phyloP scores from a whole-genome alignment of 2,329 filamentous ascomycete genomes.

The Ascosphaera apis region DNA sequence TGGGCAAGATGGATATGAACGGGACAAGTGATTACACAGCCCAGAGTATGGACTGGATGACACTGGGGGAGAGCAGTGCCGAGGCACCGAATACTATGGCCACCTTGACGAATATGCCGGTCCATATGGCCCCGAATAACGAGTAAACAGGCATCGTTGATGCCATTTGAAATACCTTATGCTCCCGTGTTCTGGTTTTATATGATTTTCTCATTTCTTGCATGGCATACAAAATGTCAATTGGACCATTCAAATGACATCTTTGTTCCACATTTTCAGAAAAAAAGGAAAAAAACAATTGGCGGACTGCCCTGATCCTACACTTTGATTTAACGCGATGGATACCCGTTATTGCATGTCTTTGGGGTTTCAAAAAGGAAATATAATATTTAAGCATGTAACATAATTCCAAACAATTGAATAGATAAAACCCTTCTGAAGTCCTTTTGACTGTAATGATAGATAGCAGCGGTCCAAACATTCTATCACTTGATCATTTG shows the following conservation, averaged over 20 bases:
- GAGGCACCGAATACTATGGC: background rate
- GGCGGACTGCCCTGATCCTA: background rate
- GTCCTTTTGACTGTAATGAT: background rate
- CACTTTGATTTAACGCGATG: background rate
- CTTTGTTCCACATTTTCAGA: too few species aligned
- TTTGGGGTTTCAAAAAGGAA: background rate
- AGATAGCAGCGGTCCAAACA: too few species aligned
- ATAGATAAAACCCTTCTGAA: background rate
- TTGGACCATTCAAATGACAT: too few species aligned
- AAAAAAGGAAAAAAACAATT: too few species aligned
- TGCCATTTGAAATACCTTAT: background rate
- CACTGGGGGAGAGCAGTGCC: background rate
- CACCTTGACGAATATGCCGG: background rate
- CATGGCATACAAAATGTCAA: background rate
- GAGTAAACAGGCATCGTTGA: background rate
- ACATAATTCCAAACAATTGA: background rate
- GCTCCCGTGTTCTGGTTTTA: background rate
- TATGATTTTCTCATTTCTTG: background rate
- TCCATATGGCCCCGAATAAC: background rate
- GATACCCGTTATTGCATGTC: conserved; percentile 1
- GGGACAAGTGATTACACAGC: background rate
- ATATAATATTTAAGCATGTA: background rate
- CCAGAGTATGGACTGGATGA: background rate
- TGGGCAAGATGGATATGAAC: background rate
- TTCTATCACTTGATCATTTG: too few species aligned